A percentile compares a stretch with the other conserved stretches of the same genome.
Conservation (phyloP, 1,284 basidiomycete species). For the Sanghuangporus baumii region DNA sequence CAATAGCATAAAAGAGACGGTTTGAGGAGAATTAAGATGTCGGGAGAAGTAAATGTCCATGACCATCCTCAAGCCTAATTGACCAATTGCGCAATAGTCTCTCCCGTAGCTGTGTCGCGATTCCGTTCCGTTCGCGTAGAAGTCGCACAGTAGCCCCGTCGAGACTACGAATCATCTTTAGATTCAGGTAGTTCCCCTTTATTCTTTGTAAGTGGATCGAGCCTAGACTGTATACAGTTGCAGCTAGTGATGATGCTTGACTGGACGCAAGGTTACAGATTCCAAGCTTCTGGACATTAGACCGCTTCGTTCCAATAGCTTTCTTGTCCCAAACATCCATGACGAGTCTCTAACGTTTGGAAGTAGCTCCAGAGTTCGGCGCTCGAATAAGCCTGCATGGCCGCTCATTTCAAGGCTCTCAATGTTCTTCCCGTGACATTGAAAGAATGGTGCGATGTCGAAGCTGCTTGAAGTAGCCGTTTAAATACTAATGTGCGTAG, state of each 20-base stretch:
- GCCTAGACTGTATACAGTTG: neutral
- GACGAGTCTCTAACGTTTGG: conserved; percentile 3
- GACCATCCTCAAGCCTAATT: neutral
- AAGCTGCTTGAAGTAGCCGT: no score
- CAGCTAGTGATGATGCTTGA: neutral
- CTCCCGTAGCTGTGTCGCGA: neutral
- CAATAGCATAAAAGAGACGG: no score
- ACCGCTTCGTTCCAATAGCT: neutral
- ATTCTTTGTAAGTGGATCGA: neutral
- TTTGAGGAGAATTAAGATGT: neutral
- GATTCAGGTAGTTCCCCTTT: neutral
- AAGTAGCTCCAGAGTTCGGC: neutral
- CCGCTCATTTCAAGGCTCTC: neutral
- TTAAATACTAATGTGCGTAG: neutral
- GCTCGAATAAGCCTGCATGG: neutral
- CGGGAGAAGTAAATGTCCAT: neutral
- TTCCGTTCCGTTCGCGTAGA: neutral
- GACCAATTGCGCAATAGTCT: neutral
- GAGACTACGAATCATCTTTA: conserved; percentile 1
- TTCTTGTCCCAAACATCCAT: neutral
- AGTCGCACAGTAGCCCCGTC: neutral
- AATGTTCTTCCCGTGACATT: neutral
- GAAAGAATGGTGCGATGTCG: neutral
- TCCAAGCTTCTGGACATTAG: neutral
- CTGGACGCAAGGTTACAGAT: neutral